Evolutionary conservation across 139 green algal genomes (phyloP), one percentile per base, ranked within the genome.

Genomic region (Eudorina sp.): DNA sequence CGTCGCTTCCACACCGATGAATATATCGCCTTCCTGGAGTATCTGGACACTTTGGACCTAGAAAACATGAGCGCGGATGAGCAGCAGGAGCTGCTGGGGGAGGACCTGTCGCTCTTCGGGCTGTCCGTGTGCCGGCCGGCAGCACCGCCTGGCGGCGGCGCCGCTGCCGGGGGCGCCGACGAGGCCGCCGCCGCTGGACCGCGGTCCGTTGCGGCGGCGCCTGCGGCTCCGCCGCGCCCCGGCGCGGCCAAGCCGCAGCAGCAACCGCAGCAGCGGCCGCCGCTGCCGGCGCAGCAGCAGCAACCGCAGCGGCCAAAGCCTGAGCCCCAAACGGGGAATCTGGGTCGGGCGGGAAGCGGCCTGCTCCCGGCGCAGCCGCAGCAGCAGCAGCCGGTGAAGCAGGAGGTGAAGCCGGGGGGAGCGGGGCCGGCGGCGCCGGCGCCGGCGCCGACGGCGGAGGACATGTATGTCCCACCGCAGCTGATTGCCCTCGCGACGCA

Each of bases 1-100:
- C 80, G 80, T 0, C 80, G 80, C 43, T 86, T 86, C 31, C 80
- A 86, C 60, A 86, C 80, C n/a, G 80, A 76, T 29, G 80, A 86
- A 43, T 86, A 86, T 43, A 62, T 86, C 14, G 80, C 80, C 0
- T 86, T 86, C 60, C 60, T 86, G 31, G 80, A 86, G 60, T 86
- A 86, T 43, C 43, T 86, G 2, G 80, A 86, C 16, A 66, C 80
- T 16, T 45, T 86, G 29, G 80, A 86, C 60, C 58, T 86, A 43
- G 62, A 18, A 1, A 64, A 16, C 13, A 76, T 86, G 80, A 86
- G 31, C 5, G 60, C 64, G 60, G 80, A 86, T 41, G 36, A 86
- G 80, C 80, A 86, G 43, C 80, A 86, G 60, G 60, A 86, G 60
- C 62, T 64, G 41, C 25, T 86, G 1, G 80, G 80, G 1, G 80